Evolutionary conservation across 768 basidiomycete species (phyloP), one percentile per base, ranked within the genome.

Genomic region (Amanita thiersii): DNA sequence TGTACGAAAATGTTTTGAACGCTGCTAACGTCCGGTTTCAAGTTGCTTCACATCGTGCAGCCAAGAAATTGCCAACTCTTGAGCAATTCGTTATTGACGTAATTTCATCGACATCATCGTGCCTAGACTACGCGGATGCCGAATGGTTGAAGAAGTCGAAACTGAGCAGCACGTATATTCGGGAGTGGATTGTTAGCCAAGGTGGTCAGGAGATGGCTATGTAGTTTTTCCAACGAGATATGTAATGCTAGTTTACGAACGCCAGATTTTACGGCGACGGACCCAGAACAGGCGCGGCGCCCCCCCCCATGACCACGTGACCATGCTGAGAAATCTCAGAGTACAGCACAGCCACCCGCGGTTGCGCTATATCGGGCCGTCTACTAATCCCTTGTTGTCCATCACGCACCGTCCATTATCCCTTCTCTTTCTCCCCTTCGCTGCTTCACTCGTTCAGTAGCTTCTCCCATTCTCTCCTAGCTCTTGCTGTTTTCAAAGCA

Each of bases 111-210:
- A 73, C 72, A 23, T 69, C 69, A 3, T 62, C 72, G 14, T 75
- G 65, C 42, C 60, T 86, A 18, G 79, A 78, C 37, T 70, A 72
- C 37, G 74, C 73, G 15, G 86, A 93, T 55, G 72, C 75, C 12
- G 76, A 79, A 42, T 60, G 72, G 55, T 59, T 93, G 44, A 83
- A 81, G 56, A 70, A 75, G 49, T 73, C 80, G 20, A 99, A 99
- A 69, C 80, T 98, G 75, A 91, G 96, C 57, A 96, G 91, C 55
- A 94, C 92, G 5, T 86, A 73, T 46, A 94, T 99, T 50, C 70
- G 96, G 31, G 70, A 83, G 49, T 94, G 92, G 91, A 83, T 99
- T 47, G 78, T 66, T 5, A 53, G 62, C 35, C 45, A 52, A 20
- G 20, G 23, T 12, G n/a, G n/a, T n/a, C n/a, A n/a, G n/a, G n/a